A percentile compares a stretch with the other conserved stretches of the same genome.
Evolutionary conservation across 306 rosid genomes (phyloP).

Genomic region (Notholithocarpus densiflorus): DNA sequence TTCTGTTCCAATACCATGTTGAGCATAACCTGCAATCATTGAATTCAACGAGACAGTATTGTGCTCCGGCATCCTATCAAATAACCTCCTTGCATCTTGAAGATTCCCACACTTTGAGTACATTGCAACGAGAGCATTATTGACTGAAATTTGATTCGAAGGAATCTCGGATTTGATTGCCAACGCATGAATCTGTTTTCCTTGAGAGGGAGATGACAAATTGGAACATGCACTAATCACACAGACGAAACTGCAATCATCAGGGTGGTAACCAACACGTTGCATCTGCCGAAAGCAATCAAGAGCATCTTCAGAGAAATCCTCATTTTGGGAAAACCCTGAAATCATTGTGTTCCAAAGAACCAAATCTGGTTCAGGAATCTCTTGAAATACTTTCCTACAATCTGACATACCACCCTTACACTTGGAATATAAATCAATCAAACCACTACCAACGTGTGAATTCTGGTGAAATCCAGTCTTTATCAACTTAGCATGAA

Average conservation of each 20-base stretch:
- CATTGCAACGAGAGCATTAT: constrained; percentile 76
- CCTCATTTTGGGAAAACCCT: constrained; percentile 65
- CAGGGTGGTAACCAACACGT: constrained; percentile 49
- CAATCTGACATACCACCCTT: constrained; percentile 59
- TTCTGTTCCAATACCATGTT: constrained; percentile 63
- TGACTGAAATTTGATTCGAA: constrained; percentile 60
- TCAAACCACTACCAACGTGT: constrained; percentile 78
- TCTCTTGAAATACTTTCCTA: constrained; percentile 67
- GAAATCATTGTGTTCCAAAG: constrained; percentile 89
- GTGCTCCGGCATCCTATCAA: constrained; percentile 64
- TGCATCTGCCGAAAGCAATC: constrained; percentile 61
- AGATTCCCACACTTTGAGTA: constrained; percentile 83
- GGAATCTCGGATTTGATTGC: constrained; percentile 73
- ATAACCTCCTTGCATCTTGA: constrained; percentile 62
- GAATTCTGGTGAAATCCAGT: constrained; percentile 73
- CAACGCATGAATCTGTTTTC: constrained; percentile 71
- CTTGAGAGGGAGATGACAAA: constrained; percentile 69
- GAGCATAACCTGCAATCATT: constrained; percentile 79
- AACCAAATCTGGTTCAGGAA: constrained; percentile 64
- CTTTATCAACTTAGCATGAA: constrained; percentile 74
- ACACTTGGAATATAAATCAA: constrained; percentile 81
- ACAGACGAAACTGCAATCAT: constrained; percentile 76
- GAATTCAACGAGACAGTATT: constrained; percentile 64
- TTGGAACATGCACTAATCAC: constrained; percentile 75
- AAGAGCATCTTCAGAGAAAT: constrained; percentile 65